phyloP scores from a whole-genome alignment of 1,284 basidiomycete genomes.

The Meripilus lineatus region DNA sequence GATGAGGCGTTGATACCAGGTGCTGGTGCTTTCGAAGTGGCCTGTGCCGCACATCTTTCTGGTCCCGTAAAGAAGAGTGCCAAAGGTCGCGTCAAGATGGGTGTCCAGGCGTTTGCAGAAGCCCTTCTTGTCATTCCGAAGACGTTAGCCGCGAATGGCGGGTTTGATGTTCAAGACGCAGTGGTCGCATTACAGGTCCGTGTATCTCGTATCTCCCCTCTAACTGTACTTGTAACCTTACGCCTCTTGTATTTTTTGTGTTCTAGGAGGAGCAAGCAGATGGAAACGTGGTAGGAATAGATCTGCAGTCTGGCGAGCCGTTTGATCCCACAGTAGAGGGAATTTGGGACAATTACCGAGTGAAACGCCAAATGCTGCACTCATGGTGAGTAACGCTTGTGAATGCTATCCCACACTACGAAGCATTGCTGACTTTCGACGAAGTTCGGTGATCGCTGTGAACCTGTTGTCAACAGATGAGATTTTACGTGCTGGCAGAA shows the following conservation, averaged over 20 bases:
- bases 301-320: constrained; percentile 92
- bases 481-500: constrained; percentile 90
- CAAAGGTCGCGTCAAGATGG: constrained; percentile 97
- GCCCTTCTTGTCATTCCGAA: constrained; percentile 95
- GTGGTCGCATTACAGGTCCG: constrained; percentile 85
- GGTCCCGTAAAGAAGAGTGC: constrained; percentile 81
- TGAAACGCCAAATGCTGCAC: constrained; percentile 98
- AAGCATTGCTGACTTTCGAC: constrained; percentile 13
- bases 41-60: constrained; percentile 82
- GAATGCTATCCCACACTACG: constrained; percentile 6
- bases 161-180: constrained; percentile 96
- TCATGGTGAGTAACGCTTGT: constrained; percentile 62
- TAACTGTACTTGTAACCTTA: background rate
- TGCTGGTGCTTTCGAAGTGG: constrained; percentile 95
- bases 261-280: constrained; percentile 87
- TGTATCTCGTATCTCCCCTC: constrained; percentile 1
- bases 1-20: constrained; percentile 89
- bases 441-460: constrained; percentile 95
- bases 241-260: constrained; percentile 11
- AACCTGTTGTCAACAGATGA: constrained; percentile 96
- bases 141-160: constrained; percentile 94
- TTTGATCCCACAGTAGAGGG: constrained; percentile 95
- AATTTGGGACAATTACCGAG: constrained; percentile 99
- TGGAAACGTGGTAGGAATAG: constrained; percentile 87
- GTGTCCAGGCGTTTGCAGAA: constrained; percentile 96